Conservation (phyloP, 768 basidiomycete genomes). For the Termitomyces sp. region DNA sequence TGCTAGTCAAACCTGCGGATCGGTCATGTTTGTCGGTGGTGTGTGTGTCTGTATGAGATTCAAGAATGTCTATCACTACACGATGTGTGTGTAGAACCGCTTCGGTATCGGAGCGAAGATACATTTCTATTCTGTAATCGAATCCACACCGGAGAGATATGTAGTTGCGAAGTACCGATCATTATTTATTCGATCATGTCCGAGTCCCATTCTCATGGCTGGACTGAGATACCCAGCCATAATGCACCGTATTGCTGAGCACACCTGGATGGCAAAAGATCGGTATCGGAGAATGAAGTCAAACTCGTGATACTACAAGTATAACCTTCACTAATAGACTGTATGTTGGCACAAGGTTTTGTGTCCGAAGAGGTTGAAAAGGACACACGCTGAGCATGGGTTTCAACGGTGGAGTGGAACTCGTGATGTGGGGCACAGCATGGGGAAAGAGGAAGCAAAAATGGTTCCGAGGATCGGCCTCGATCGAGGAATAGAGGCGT, state of each 20-base stretch:
- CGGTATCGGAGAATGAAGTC: not conserved
- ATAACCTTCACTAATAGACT: not conserved
- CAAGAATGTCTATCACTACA: not conserved
- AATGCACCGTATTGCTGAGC: not conserved
- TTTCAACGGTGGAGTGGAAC: not conserved
- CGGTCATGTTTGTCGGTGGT: not conserved
- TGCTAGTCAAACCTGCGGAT: too few relatives aligned
- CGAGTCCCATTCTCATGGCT: not conserved
- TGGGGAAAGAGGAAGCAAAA: slow-evolving; percentile 13
- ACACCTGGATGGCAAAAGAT: slow-evolving; percentile 1
- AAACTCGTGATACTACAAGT: not conserved
- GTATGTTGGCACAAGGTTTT: not conserved
- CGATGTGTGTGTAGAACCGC: not conserved
- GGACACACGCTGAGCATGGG: not conserved
- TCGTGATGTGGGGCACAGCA: slow-evolving; percentile 18
- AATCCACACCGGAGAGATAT: not conserved
- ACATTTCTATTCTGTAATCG: not conserved
- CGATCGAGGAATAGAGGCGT: slow-evolving; percentile 10
- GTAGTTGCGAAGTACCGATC: slow-evolving; percentile 1
- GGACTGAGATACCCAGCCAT: not conserved
- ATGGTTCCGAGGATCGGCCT: slow-evolving; percentile 21
- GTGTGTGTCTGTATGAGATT: not conserved
- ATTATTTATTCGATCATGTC: not conserved
- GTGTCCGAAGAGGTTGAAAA: not conserved
- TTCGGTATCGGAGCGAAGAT: not conserved